Conservation (phyloP, 345 rosid genomes). For the Nephelium lappaceum region DNA sequence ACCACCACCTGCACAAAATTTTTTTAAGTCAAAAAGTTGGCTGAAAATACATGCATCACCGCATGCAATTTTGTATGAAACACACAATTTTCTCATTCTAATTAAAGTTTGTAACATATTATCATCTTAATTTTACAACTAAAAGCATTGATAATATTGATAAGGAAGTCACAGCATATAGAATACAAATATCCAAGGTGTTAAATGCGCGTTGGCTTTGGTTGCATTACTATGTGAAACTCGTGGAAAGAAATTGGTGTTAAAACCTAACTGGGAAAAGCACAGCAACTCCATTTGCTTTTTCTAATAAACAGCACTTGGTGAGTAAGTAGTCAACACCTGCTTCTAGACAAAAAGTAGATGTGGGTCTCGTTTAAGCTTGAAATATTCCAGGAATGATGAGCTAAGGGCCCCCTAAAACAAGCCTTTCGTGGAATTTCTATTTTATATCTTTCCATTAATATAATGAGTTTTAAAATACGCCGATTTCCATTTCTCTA, state of each 20-base stretch:
- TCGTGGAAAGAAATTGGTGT: conserved; percentile 1
- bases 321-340: conserved; percentile 39
- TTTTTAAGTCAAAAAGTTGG: background rate
- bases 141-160: no score
- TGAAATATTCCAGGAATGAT: conserved; percentile 47
- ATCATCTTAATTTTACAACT: background rate
- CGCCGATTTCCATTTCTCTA: background rate
- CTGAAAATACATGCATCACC: background rate
- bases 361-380: conserved; percentile 37
- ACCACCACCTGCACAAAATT: background rate
- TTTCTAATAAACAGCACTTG: background rate
- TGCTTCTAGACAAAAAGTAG: conserved; percentile 51
- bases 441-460: background rate
- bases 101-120: background rate
- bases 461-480: background rate
- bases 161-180: no score
- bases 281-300: conserved; percentile 17
- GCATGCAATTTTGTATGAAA: no score
- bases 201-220: background rate
- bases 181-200: background rate
- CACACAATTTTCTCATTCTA: background rate
- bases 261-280: background rate
- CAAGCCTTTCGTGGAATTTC: conserved; percentile 4
- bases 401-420: conserved; percentile 31
- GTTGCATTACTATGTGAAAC: background rate